These are phyloP conservation scores for Colletotrichum zoysiae DNA, from an alignment of 2,329 filamentous ascomycete species.

Conservation along the genomic window DNA sequence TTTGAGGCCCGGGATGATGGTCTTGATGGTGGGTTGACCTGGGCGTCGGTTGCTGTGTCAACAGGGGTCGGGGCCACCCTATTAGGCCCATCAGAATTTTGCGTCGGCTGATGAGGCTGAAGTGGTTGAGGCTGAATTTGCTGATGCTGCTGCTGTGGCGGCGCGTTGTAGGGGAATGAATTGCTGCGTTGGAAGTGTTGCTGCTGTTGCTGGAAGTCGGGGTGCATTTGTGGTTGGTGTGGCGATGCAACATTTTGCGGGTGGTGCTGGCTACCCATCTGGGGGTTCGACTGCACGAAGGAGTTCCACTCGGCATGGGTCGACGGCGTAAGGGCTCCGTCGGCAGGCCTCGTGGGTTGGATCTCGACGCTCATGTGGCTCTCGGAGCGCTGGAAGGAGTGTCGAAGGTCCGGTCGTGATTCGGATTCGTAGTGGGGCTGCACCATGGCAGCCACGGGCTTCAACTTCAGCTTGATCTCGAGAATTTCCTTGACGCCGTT, in stretches of 20 bases:
- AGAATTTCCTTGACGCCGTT: constrained; percentile 88
- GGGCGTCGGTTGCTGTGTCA: constrained; percentile 47
- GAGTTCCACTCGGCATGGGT: constrained; percentile 84
- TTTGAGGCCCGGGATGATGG: constrained; percentile 72
- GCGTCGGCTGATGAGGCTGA: constrained; percentile 21
- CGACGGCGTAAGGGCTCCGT: constrained; percentile 59
- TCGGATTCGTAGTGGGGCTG: constrained; percentile 47
- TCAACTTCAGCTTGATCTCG: constrained; percentile 91
- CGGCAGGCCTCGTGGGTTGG: constrained; percentile 46
- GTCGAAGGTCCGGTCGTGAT: constrained; percentile 29
- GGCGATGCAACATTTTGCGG: constrained; percentile 54
- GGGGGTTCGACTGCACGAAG: constrained; percentile 79
- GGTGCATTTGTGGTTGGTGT: constrained; percentile 46
- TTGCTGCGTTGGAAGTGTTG: constrained; percentile 27
- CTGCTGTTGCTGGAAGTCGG: constrained; percentile 34
- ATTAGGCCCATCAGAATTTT: constrained; percentile 49
- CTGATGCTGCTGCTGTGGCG: constrained; percentile 18
- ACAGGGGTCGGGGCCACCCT: constrained; percentile 52
- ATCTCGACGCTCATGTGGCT: constrained; percentile 39
- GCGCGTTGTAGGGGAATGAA: constrained; percentile 29
- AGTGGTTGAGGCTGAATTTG: constrained; percentile 40
- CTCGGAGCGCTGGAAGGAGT: constrained; percentile 36
- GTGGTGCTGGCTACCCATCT: constrained; percentile 56
- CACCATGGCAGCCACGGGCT: constrained; percentile 75
- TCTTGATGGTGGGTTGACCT: constrained; percentile 62